phyloP scores from a whole-genome alignment of 306 rosid species.

The Mucuna pruriens region DNA sequence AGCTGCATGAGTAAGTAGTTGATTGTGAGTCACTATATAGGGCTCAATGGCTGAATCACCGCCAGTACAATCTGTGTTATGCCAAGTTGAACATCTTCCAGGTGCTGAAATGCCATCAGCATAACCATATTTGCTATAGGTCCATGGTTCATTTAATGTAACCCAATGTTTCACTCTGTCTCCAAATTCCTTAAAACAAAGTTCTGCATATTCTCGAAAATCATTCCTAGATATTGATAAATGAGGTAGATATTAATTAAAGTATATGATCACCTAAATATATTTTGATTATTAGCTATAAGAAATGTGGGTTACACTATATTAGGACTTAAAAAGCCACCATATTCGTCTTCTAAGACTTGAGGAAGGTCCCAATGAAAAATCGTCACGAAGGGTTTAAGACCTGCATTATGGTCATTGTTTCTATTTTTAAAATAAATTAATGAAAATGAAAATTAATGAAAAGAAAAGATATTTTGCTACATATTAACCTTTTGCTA shows the following conservation, averaged over 20 bases:
- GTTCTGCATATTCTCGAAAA: slow-evolving; percentile 24
- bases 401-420: slow-evolving; percentile 15
- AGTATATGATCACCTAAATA: too few relatives aligned
- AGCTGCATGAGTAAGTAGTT: slow-evolving; percentile 33
- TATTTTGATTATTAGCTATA: too few relatives aligned
- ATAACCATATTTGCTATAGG: background rate
- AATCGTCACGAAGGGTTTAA: slow-evolving; percentile 53
- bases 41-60: slow-evolving; percentile 56
- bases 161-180: slow-evolving; percentile 34
- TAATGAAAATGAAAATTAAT: background rate
- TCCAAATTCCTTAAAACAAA: slow-evolving; percentile 37
- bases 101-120: background rate
- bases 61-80: too few relatives aligned
- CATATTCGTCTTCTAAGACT: slow-evolving; percentile 54
- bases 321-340: slow-evolving; percentile 47
- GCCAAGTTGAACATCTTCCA: slow-evolving; percentile 43
- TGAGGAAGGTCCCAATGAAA: slow-evolving; percentile 67
- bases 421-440: background rate
- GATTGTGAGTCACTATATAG: slow-evolving; percentile 52
- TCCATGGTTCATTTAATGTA: slow-evolving; percentile 31
- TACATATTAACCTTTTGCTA: slow-evolving; percentile 37
- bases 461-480: background rate
- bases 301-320: slow-evolving; percentile 33
- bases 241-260: too few relatives aligned
- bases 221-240: background rate